phyloP scores from a whole-genome alignment of 2,329 filamentous ascomycete species.

The Leptodontidium sp. region DNA sequence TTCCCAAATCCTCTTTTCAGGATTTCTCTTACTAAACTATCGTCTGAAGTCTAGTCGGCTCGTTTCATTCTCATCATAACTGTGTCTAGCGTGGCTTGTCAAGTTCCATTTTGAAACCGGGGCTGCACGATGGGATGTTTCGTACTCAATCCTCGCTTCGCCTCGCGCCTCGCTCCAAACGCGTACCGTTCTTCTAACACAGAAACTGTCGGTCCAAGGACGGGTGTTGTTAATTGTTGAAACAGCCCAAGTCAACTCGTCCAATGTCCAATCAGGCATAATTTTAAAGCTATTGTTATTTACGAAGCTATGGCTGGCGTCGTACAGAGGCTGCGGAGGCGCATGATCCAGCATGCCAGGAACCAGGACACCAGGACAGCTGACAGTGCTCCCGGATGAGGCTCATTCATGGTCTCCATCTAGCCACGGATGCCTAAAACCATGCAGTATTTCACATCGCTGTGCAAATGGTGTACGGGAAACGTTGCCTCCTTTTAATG shows the following conservation, averaged over 20 bases:
- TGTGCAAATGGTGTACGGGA: neutral
- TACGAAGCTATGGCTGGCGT: neutral
- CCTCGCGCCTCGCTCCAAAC: neutral
- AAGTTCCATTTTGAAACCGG: neutral
- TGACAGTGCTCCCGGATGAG: too few species aligned
- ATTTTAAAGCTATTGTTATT: neutral
- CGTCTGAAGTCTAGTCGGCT: neutral
- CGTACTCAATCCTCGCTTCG: neutral
- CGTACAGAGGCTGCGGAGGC: neutral
- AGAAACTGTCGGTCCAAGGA: neutral
- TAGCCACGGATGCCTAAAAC: neutral
- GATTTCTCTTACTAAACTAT: neutral
- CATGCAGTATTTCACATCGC: neutral
- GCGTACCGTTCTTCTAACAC: neutral
- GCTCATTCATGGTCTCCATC: neutral
- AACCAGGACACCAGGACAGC: too few species aligned
- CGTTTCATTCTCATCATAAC: constrained; percentile 5
- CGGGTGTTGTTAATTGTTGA: neutral
- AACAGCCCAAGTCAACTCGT: neutral
- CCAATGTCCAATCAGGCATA: neutral
- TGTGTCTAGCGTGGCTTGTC: constrained; percentile 1
- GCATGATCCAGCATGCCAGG: neutral
- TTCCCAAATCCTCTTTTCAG: constrained; percentile 45
- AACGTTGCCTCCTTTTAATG: neutral
- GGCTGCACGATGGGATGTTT: neutral